Evolutionary conservation across 495 filamentous ascomycete species (phyloP).

Genomic region (Aspergillus campestris): DNA sequence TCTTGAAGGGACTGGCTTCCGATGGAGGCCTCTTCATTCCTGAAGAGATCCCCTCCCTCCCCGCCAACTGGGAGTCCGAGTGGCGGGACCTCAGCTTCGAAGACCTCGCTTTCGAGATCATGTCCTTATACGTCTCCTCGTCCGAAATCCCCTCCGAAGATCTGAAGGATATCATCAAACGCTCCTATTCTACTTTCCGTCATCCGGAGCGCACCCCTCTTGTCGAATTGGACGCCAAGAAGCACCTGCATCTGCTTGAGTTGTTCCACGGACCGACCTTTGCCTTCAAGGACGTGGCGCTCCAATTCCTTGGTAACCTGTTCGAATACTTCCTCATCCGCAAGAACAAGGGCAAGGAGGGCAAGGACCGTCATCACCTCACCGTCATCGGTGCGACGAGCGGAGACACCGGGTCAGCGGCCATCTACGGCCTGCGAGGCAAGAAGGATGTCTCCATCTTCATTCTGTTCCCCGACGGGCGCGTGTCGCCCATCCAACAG

Average conservation of each 20-base stretch:
- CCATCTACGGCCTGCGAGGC: constrained; percentile 92
- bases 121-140: constrained; percentile 71
- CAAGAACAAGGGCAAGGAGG: constrained; percentile 67
- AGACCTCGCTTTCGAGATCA: constrained; percentile 65
- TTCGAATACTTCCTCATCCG: constrained; percentile 92
- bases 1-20: constrained; percentile 80
- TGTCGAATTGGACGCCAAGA: constrained; percentile 53
- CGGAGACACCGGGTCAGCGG: constrained; percentile 91
- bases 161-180: constrained; percentile 69
- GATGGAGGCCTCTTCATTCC: constrained; percentile 91
- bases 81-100: constrained; percentile 73
- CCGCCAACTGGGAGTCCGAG: constrained; percentile 26
- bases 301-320: constrained; percentile 88
- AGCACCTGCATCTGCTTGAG: constrained; percentile 76
- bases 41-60: constrained; percentile 55
- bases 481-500: constrained; percentile 80
- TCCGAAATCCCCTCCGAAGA: constrained; percentile 74
- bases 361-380: constrained; percentile 67
- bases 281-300: constrained; percentile 85
- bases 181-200: constrained; percentile 83
- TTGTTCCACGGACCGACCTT: constrained; percentile 98
- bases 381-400: constrained; percentile 88
- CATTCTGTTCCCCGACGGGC: constrained; percentile 80
- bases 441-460: constrained; percentile 94
- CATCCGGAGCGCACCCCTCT: constrained; percentile 63